Base-by-base conservation (phyloP, 768 basidiomycete species). In the Rubroboletus satanas region DNA sequence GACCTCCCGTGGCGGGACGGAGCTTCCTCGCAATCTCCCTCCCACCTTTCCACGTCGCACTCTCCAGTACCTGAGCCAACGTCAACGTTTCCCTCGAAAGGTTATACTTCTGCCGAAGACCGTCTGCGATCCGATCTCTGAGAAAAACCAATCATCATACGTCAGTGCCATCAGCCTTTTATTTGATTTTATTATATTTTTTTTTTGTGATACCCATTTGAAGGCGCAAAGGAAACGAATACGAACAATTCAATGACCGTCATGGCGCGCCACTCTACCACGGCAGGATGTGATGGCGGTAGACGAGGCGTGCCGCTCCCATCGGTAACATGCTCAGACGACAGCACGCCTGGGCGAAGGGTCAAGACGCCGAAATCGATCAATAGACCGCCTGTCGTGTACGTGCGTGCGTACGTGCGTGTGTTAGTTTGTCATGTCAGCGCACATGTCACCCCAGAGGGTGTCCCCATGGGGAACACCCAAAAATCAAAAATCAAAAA, bases 21-120 rank as follows among this genome's bases (percentile, higher is more conserved):
- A 82, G 85, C 67, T 77, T 71, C 67, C 85, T 88, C 4, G 96
- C 96, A 37, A 98, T 90, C 72, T 96, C 93, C 5, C 96, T 77
- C 4, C 96, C 96, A 1, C 93, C 93, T 66, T 95, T 96, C 96
- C 96, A 99, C 0, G 94, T 98, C 2, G 94, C 95, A 48, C 87
- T 85, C 73, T 98, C 96, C 33, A 99, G 76, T 0, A 98, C 84
- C 68, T 98, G 96, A 0, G 93, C 87, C 8, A 95, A 80, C 0
- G 82, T 80, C 26, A 98, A 78, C 44, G 84, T 74, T 1, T 77
- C 74, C 3, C 69, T 60, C 0, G 74, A 73, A 26, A 88, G 67
- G 1, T 74, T 72, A 48, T 91, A 75, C 56, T 82, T 77, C 49
- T 67, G 61, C 43, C 90, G 84, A 56, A 98, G 84, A 15, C 78